phyloP scores from a whole-genome alignment of 1,139 yeast species.

The Yamadazyma taylorii region DNA sequence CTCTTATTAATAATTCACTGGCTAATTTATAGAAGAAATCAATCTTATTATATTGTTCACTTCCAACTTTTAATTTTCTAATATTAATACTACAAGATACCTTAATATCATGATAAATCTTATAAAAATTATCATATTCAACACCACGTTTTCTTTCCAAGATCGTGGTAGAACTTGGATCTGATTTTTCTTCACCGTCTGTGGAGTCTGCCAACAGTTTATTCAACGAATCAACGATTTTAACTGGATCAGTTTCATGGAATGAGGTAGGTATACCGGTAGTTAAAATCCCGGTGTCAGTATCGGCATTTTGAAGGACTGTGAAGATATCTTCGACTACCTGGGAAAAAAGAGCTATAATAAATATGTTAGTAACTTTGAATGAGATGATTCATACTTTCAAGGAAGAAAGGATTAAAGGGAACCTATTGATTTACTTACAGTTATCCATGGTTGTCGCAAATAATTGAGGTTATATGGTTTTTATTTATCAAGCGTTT shows the following conservation, averaged over 20 bases:
- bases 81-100: conserved; percentile 57
- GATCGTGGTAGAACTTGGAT: conserved; percentile 19
- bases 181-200: conserved; percentile 23
- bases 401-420: background rate
- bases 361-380: background rate
- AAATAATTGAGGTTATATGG: too few relatives aligned
- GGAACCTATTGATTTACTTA: too few relatives aligned
- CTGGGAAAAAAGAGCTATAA: conserved; percentile 2
- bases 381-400: background rate
- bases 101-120: conserved; percentile 72
- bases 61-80: conserved; percentile 51
- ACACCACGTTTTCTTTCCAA: background rate
- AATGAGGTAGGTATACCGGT: conserved; percentile 46
- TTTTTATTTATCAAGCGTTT: too few relatives aligned
- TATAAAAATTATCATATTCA: conserved; percentile 32
- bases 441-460: background rate
- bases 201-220: conserved; percentile 26
- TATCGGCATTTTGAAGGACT: conserved; percentile 29
- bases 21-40: conserved; percentile 72
- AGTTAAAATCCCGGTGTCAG: conserved; percentile 32
- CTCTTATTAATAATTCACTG: conserved; percentile 71
- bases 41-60: conserved; percentile 54
- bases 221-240: conserved; percentile 39
- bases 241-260: conserved; percentile 42
- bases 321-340: conserved; percentile 11